A percentile compares a stretch with the other conserved stretches of the same genome.
These are phyloP conservation scores for Eucalyptus caleyi DNA, from an alignment of 345 rosid species.

Conservation along the genomic window DNA sequence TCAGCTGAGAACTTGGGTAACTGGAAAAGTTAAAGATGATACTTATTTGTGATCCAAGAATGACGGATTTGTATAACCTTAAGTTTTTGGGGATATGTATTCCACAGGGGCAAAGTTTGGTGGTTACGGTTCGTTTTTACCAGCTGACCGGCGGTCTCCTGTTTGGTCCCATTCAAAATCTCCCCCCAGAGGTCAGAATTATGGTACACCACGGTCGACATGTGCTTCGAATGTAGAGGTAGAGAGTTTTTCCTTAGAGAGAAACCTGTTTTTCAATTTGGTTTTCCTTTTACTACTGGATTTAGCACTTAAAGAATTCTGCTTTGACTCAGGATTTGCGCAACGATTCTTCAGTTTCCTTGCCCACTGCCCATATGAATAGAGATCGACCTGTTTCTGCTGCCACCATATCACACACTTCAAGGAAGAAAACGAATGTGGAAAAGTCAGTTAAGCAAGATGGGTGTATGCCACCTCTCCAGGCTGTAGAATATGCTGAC, in stretches of 20 bases:
- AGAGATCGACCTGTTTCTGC: constrained; percentile 32
- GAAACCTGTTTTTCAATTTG: not conserved
- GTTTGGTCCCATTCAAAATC: constrained; percentile 42
- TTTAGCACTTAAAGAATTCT: not conserved
- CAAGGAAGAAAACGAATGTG: constrained; percentile 18
- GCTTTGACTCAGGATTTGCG: constrained; percentile 36
- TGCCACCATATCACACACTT: constrained; percentile 5
- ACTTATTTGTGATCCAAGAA: constrained; percentile 8
- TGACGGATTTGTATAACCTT: constrained; percentile 1
- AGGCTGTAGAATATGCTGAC: constrained; percentile 18
- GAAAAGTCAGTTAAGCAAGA: constrained; percentile 30
- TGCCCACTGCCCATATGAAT: constrained; percentile 17
- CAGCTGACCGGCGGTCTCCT: constrained; percentile 74
- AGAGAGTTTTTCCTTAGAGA: not conserved
- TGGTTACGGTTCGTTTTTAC: constrained; percentile 96
- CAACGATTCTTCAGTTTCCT: constrained; percentile 18
- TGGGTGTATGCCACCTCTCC: constrained; percentile 13
- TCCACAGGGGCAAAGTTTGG: constrained; percentile 88
- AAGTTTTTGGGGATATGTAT: constrained; percentile 8
- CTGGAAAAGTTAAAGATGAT: constrained; percentile 5
- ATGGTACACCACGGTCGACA: constrained; percentile 42
- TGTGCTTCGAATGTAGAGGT: constrained; percentile 57
- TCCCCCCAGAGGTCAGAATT: constrained; percentile 38
- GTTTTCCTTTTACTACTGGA: not conserved
- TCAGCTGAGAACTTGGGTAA: constrained; percentile 94